Evolutionary conservation across 2,329 filamentous ascomycete species (phyloP).

Genomic region (Tolypocladium tropicale): DNA sequence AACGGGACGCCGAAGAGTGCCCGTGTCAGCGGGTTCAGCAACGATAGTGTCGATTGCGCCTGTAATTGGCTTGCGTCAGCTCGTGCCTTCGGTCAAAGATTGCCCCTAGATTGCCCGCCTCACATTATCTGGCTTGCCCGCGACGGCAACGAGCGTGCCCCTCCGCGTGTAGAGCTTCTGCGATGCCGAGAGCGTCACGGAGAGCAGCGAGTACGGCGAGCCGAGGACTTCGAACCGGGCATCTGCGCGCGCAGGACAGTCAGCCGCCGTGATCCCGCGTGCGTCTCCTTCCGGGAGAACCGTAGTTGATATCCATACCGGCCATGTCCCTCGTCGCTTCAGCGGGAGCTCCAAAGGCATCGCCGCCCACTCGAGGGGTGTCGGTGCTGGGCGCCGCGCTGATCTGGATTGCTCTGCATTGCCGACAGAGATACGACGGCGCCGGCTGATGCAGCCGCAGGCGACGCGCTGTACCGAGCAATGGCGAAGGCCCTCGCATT

Average conservation of each 20-base stretch:
- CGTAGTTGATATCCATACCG: constrained; percentile 32
- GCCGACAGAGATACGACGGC: constrained; percentile 37
- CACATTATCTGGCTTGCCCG: constrained; percentile 86
- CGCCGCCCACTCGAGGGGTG: constrained; percentile 36
- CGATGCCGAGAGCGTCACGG: constrained; percentile 84
- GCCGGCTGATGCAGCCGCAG: constrained; percentile 15
- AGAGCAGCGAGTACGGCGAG: constrained; percentile 84
- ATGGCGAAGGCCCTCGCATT: constrained; percentile 34
- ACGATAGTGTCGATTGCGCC: constrained; percentile 80
- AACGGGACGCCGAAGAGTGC: constrained; percentile 81
- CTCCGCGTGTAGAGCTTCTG: constrained; percentile 88
- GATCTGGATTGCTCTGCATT: constrained; percentile 54
- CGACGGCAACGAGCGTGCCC: constrained; percentile 82
- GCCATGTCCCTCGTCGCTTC: constrained; percentile 36
- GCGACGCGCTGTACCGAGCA: constrained; percentile 24
- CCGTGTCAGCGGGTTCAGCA: constrained; percentile 75
- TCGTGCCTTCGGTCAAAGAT: not conserved
- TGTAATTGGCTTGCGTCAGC: constrained; percentile 21
- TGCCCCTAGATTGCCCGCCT: constrained; percentile 10
- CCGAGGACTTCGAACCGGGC: constrained; percentile 91
- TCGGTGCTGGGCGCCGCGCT: constrained; percentile 49
- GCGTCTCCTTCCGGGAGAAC: too few relatives aligned
- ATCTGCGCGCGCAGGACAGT: constrained; percentile 45
- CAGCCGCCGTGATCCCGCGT: not conserved
- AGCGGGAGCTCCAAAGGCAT: constrained; percentile 44